Conservation (phyloP, 805 yeast genomes). For the Wickerhamiella musiphila region DNA sequence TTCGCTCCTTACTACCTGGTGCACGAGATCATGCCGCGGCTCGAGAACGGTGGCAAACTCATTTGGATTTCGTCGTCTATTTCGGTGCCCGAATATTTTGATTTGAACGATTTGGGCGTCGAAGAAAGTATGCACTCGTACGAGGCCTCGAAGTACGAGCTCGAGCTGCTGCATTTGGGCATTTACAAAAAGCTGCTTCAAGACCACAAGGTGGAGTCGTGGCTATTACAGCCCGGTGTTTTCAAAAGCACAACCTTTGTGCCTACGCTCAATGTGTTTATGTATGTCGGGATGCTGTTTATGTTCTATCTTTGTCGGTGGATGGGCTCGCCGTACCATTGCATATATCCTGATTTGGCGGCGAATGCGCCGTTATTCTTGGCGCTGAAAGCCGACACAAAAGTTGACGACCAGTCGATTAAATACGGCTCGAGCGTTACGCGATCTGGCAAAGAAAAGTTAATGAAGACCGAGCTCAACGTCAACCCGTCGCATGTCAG, state of each 20-base stretch:
- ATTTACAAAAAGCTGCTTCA: slow-evolving; percentile 35
- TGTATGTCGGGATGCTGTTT: slow-evolving; percentile 71
- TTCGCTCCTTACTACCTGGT: slow-evolving; percentile 84
- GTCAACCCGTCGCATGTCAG: slow-evolving; percentile 32
- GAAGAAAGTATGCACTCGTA: slow-evolving; percentile 49
- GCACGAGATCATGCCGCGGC: slow-evolving; percentile 39
- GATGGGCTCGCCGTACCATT: slow-evolving; percentile 77
- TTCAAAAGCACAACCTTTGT: slow-evolving; percentile 70
- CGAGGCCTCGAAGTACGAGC: slow-evolving; percentile 79
- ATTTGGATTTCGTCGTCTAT: slow-evolving; percentile 79
- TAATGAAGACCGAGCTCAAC: slow-evolving; percentile 26
- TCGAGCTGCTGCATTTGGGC: slow-evolving; percentile 68
- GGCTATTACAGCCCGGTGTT: slow-evolving; percentile 85
- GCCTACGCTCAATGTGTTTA: slow-evolving; percentile 56
- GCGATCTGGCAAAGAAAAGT: slow-evolving; percentile 45
- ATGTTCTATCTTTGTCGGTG: slow-evolving; percentile 70
- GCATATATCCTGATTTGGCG: slow-evolving; percentile 72
- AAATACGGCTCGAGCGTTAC: slow-evolving; percentile 62
- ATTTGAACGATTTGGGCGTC: slow-evolving; percentile 60
- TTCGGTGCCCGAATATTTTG: slow-evolving; percentile 58
- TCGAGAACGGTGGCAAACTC: slow-evolving; percentile 45
- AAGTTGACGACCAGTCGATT: slow-evolving; percentile 29
- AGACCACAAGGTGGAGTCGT: slow-evolving; percentile 44
- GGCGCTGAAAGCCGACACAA: slow-evolving; percentile 36
- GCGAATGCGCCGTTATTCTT: slow-evolving; percentile 75